Evolutionary conservation across 495 filamentous ascomycete genomes (phyloP).

Genomic region (Evernia prunastri): DNA sequence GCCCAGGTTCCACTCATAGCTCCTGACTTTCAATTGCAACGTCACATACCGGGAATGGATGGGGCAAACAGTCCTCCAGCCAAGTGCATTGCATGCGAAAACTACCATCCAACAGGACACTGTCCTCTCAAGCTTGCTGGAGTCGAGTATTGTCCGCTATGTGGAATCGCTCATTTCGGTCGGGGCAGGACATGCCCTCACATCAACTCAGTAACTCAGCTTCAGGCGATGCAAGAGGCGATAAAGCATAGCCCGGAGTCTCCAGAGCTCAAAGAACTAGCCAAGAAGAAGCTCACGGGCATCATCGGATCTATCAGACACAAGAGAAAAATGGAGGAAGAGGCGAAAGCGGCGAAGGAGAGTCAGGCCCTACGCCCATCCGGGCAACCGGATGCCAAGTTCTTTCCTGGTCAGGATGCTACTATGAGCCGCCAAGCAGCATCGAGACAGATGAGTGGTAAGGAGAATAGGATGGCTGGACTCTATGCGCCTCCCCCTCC

Average conservation of each 20-base stretch:
- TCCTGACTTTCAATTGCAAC: not conserved
- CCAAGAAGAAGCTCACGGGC: constrained; percentile 50
- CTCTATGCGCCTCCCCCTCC: not conserved
- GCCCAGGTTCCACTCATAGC: constrained; percentile 25
- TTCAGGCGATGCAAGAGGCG: constrained; percentile 53
- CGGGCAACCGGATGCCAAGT: not conserved
- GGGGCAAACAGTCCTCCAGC: constrained; percentile 18
- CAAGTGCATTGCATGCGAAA: constrained; percentile 50
- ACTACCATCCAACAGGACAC: constrained; percentile 46
- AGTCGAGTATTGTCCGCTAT: constrained; percentile 58
- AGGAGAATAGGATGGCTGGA: not conserved
- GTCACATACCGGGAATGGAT: not conserved
- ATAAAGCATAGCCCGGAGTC: constrained; percentile 52
- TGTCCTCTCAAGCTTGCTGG: constrained; percentile 58
- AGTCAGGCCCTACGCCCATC: not conserved
- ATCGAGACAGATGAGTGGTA: not conserved
- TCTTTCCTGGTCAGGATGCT: not conserved
- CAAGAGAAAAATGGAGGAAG: constrained; percentile 31
- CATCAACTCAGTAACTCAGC: constrained; percentile 49
- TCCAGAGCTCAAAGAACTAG: constrained; percentile 42
- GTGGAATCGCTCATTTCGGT: constrained; percentile 61
- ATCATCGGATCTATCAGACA: constrained; percentile 47
- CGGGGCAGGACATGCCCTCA: constrained; percentile 52
- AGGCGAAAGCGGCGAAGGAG: constrained; percentile 10
- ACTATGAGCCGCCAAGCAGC: not conserved